Evolutionary conservation across 202 grass and related monocot genomes (phyloP).

Genomic region (Panicum hallii): DNA sequence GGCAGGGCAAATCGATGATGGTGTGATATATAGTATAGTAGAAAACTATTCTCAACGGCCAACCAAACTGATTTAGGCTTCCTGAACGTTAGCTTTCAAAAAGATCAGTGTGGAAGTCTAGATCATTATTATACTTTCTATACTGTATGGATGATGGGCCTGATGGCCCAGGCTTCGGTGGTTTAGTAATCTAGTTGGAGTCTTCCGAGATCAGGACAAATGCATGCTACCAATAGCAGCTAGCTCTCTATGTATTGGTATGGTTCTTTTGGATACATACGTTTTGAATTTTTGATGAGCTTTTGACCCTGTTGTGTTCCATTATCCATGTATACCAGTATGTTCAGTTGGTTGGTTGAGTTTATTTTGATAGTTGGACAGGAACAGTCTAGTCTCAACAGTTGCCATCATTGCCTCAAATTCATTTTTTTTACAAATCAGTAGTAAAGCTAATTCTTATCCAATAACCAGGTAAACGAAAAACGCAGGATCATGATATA

Average conservation of each 20-base stretch:
- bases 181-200: neutral
- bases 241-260: neutral
- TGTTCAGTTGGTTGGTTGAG: neutral
- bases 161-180: neutral
- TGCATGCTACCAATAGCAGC: neutral
- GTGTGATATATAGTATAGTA: neutral
- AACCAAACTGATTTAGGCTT: constrained; percentile 1
- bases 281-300: too few relatives aligned
- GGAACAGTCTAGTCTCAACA: neutral
- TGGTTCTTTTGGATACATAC: neutral
- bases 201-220: neutral
- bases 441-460: neutral
- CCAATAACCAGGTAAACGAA: neutral
- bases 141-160: neutral
- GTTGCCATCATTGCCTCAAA: neutral
- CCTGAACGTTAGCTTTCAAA: neutral
- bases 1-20: neutral
- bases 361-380: too few relatives aligned
- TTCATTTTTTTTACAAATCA: neutral
- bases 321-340: too few relatives aligned
- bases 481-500: constrained; percentile 13
- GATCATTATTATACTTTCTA: neutral
- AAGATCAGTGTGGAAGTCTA: neutral
- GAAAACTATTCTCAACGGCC: constrained; percentile 5
- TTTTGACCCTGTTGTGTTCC: too few relatives aligned